A percentile compares a stretch with the other conserved stretches of the same genome.
phyloP scores from a whole-genome alignment of 805 yeast species.

The Sugiyamaella lignohabitans region DNA sequence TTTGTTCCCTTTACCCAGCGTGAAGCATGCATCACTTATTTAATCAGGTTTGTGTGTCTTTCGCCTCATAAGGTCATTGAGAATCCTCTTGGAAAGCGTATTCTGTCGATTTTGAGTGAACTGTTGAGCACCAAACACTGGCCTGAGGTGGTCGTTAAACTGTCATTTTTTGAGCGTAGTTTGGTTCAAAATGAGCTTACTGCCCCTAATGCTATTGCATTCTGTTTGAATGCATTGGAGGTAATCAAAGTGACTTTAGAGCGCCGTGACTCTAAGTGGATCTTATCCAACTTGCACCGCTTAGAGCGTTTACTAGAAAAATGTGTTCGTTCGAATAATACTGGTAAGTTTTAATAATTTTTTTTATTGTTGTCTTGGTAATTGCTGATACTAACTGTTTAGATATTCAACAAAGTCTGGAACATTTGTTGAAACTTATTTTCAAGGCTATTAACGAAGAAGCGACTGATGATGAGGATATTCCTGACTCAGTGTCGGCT shows the following conservation, averaged over 20 bases:
- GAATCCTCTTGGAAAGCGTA: constrained; percentile 72
- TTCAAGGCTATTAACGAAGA: constrained; percentile 48
- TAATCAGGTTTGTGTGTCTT: constrained; percentile 81
- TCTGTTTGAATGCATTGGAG: constrained; percentile 84
- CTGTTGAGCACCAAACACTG: constrained; percentile 68
- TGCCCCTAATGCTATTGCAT: constrained; percentile 52
- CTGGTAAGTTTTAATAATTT: constrained; percentile 10
- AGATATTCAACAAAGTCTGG: constrained; percentile 11
- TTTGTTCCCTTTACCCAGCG: constrained; percentile 69
- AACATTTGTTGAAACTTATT: constrained; percentile 7
- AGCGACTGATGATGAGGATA: constrained; percentile 40
- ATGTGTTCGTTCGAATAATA: constrained; percentile 69
- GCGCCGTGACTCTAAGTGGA: constrained; percentile 74
- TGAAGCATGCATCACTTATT: constrained; percentile 84
- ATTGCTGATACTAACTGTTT: neutral
- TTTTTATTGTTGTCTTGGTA: neutral
- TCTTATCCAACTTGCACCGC: constrained; percentile 58
- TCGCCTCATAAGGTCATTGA: constrained; percentile 81
- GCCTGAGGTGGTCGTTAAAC: constrained; percentile 84
- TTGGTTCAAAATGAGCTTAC: constrained; percentile 71
- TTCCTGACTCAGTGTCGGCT: constrained; percentile 53
- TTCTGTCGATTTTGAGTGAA: constrained; percentile 68
- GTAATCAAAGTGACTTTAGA: constrained; percentile 78
- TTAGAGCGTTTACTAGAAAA: constrained; percentile 73
- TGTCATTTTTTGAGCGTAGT: constrained; percentile 83